These are phyloP conservation scores for Karstenula rhodostoma DNA, from an alignment of 2,329 filamentous ascomycete genomes.

Conservation along the genomic window DNA sequence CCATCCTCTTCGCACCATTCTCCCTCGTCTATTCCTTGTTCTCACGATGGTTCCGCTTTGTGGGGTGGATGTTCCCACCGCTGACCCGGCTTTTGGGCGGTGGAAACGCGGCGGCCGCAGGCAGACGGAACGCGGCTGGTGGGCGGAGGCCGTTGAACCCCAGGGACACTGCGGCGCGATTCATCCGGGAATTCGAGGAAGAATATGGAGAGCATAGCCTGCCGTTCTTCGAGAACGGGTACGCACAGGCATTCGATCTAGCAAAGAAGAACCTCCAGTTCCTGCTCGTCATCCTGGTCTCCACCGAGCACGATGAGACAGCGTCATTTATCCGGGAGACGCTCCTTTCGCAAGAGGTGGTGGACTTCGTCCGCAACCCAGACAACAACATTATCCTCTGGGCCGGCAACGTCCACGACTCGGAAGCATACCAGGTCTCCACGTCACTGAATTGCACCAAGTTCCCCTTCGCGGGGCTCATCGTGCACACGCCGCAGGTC, in stretches of 20 bases:
- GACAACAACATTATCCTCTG: constrained; percentile 84
- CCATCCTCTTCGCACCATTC: constrained; percentile 82
- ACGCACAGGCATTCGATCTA: constrained; percentile 88
- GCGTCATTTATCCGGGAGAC: constrained; percentile 82
- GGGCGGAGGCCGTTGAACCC: constrained; percentile 81
- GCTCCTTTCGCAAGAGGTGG: constrained; percentile 77
- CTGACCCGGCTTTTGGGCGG: constrained; percentile 71
- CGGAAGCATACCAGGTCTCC: constrained; percentile 94
- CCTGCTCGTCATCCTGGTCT: constrained; percentile 84
- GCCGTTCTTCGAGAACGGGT: constrained; percentile 85
- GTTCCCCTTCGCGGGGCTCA: constrained; percentile 86
- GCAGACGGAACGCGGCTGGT: constrained; percentile 63
- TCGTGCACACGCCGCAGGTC: constrained; percentile 86
- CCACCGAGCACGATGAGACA: constrained; percentile 94
- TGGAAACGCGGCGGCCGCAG: constrained; percentile 56
- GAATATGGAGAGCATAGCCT: constrained; percentile 79
- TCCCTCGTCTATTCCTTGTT: constrained; percentile 78
- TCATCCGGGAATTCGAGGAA: constrained; percentile 93
- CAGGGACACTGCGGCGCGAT: constrained; percentile 85
- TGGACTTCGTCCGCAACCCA: constrained; percentile 76
- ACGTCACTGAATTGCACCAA: constrained; percentile 87
- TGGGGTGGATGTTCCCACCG: constrained; percentile 82
- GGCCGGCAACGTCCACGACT: constrained; percentile 91
- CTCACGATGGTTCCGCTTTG: constrained; percentile 72
- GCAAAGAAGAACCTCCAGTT: constrained; percentile 94